Percentiles rank a stretch among this genome's conserved stretches.
Evolutionary conservation across 2,329 filamentous ascomycete species (phyloP).

Genomic region (Mariannaea elegans): DNA sequence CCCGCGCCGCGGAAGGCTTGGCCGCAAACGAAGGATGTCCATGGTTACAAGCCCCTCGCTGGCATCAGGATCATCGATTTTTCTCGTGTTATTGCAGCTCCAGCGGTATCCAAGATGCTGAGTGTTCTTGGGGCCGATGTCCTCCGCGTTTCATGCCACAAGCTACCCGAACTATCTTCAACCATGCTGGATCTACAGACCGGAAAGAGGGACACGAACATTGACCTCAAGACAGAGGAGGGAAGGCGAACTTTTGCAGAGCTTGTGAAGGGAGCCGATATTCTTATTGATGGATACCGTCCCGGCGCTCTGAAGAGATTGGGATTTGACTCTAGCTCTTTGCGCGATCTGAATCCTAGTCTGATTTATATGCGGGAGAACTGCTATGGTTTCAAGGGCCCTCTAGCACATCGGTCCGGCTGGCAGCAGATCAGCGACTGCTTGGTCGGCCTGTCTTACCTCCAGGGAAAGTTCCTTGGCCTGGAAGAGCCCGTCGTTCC

Average conservation of each 20-base stretch:
- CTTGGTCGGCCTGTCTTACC: constrained; percentile 47
- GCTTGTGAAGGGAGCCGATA: constrained; percentile 44
- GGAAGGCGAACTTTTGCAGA: constrained; percentile 30
- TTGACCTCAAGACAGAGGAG: constrained; percentile 43
- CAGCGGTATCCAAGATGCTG: constrained; percentile 44
- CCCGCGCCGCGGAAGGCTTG: constrained; percentile 32
- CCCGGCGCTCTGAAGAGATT: constrained; percentile 43
- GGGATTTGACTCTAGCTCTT: constrained; percentile 38
- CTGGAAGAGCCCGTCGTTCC: constrained; percentile 40
- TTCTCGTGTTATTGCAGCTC: constrained; percentile 47
- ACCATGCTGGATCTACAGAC: constrained; percentile 46
- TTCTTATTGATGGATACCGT: constrained; percentile 48
- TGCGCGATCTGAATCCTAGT: constrained; percentile 30
- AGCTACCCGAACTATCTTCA: constrained; percentile 43
- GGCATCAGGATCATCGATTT: constrained; percentile 48
- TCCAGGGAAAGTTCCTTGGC: constrained; percentile 50
- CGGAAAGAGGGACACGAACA: constrained; percentile 45
- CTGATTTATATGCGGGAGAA: constrained; percentile 48
- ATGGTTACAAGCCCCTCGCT: constrained; percentile 37
- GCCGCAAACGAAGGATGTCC: constrained; percentile 15
- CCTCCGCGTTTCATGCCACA: constrained; percentile 44
- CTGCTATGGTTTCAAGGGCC: constrained; percentile 48
- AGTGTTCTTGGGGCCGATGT: constrained; percentile 47
- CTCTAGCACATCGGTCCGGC: constrained; percentile 43
- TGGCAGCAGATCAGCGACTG: constrained; percentile 52